phyloP scores from a whole-genome alignment of 768 basidiomycete species.

The Calocera cornea region DNA sequence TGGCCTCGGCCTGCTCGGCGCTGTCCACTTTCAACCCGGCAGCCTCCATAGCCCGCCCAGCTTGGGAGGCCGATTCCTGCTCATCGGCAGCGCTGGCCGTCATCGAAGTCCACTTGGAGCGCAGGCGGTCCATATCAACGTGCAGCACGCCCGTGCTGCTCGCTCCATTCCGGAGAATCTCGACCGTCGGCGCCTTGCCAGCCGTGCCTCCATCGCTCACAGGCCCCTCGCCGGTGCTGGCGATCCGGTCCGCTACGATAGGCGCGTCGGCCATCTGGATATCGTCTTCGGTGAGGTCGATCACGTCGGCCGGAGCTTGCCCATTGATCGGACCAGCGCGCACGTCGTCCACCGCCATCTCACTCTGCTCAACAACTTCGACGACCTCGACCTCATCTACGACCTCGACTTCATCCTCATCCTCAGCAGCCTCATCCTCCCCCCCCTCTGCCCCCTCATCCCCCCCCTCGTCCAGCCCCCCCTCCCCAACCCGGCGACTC shows the following conservation, averaged over 20 bases:
- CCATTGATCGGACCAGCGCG: background rate
- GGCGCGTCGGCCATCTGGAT: slow-evolving; percentile 12
- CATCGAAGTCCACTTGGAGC: slow-evolving; percentile 15
- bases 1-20: slow-evolving; percentile 41
- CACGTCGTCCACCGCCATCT: no score
- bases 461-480: no score
- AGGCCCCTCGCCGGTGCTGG: slow-evolving; percentile 13
- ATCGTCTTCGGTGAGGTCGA: slow-evolving; percentile 10
- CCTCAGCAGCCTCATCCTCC: no score
- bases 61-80: background rate
- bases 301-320: background rate
- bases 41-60: background rate
- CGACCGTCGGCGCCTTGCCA: slow-evolving; percentile 15
- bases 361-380: no score
- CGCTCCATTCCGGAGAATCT: slow-evolving; percentile 28
- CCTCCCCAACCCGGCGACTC: background rate
- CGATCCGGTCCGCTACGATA: slow-evolving; percentile 14
- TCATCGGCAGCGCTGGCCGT: background rate
- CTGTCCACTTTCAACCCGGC: slow-evolving; percentile 30
- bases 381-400: no score
- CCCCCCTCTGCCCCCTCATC: no score
- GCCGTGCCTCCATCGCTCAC: background rate
- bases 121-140: slow-evolving; percentile 7
- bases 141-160: slow-evolving; percentile 20
- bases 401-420: no score